Evolutionary conservation across 768 basidiomycete species (phyloP).

Genomic region (Ephemerocybe angulata): DNA sequence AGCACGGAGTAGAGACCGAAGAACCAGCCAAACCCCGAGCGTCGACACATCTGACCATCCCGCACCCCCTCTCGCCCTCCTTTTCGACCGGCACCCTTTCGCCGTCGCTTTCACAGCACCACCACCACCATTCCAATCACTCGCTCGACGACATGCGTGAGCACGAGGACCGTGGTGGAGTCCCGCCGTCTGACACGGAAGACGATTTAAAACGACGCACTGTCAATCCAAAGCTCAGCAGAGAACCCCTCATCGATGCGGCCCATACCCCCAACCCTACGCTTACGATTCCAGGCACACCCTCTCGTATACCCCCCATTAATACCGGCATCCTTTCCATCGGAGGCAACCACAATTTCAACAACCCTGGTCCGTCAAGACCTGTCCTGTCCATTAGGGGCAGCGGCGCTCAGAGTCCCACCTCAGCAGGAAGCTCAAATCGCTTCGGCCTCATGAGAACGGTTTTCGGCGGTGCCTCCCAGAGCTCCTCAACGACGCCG

Average conservation of each 20-base stretch:
- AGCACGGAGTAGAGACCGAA: neutral
- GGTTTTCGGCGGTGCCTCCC: neutral
- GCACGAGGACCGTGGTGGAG: slow-evolving; percentile 5
- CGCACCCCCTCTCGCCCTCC: slow-evolving; percentile 37
- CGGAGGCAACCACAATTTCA: neutral
- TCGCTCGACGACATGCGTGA: slow-evolving; percentile 4
- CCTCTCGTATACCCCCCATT: neutral
- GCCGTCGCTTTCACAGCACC: slow-evolving; percentile 7
- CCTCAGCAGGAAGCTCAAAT: neutral
- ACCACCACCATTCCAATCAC: slow-evolving; percentile 10
- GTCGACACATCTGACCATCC: slow-evolving; percentile 18
- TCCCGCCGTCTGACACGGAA: neutral
- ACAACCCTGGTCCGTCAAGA: neutral
- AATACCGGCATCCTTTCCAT: neutral
- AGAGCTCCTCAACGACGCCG: neutral
- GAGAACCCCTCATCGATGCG: slow-evolving; percentile 1
- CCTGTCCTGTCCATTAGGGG: neutral
- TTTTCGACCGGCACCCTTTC: neutral
- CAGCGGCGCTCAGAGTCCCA: neutral
- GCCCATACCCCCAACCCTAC: neutral
- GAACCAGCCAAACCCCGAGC: neutral
- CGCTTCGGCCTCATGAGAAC: neutral
- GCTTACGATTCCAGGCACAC: neutral
- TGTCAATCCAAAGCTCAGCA: slow-evolving; percentile 2
- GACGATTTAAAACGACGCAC: neutral